A percentile compares a stretch with the other conserved stretches of the same genome.
phyloP scores from a whole-genome alignment of 441 rosid species.

The Iberis amara region DNA sequence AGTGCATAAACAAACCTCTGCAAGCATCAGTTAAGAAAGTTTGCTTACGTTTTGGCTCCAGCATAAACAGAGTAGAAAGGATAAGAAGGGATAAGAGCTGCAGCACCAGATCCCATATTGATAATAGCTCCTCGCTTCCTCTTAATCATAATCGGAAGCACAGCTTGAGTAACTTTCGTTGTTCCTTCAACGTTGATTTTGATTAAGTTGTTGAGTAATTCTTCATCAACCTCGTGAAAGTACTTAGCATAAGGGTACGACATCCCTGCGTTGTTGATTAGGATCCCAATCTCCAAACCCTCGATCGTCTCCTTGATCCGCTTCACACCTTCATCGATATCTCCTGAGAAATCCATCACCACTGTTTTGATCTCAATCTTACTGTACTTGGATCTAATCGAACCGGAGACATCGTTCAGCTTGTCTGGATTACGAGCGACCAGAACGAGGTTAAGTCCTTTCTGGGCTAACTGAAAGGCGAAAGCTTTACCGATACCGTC shows the following conservation, averaged over 20 bases:
- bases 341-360: conserved; percentile 75
- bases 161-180: conserved; percentile 78
- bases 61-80: conserved; percentile 93
- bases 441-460: conserved; percentile 69
- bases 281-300: conserved; percentile 66
- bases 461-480: conserved; percentile 67
- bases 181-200: conserved; percentile 84
- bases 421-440: conserved; percentile 75
- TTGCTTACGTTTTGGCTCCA: conserved; percentile 69
- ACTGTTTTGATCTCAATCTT: conserved; percentile 52
- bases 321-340: conserved; percentile 63
- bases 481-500: conserved; percentile 88
- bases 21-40: no score
- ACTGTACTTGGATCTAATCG: conserved; percentile 45
- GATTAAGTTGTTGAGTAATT: conserved; percentile 54
- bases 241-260: conserved; percentile 88
- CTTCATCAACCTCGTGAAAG: conserved; percentile 79
- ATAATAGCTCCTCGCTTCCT: conserved; percentile 83
- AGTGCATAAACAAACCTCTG: not conserved
- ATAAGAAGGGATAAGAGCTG: conserved; percentile 80
- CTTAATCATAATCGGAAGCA: conserved; percentile 64
- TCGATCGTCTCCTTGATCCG: conserved; percentile 56
- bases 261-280: conserved; percentile 77
- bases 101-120: conserved; percentile 88
- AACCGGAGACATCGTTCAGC: conserved; percentile 56